A percentile compares a stretch with the other conserved stretches of the same genome.
These are phyloP conservation scores for Neurospora pannonica DNA, from an alignment of 495 filamentous ascomycete genomes.

Conservation along the genomic window DNA sequence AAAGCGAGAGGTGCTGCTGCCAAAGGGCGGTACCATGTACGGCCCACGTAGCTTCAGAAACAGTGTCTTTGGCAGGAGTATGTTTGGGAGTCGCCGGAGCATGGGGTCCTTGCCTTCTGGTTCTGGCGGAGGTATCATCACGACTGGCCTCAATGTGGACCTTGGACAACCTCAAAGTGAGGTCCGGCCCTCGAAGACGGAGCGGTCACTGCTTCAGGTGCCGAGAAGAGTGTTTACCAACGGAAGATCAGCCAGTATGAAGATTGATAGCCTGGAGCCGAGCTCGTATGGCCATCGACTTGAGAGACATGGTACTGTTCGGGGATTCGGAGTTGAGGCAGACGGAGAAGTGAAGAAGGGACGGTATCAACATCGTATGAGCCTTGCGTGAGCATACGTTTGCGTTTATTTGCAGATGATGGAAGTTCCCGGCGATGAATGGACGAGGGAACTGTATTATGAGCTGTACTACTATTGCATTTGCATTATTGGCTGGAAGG, in stretches of 20 bases:
- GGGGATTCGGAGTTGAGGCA: not conserved
- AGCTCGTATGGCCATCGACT: not conserved
- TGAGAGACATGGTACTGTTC: not conserved
- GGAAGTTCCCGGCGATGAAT: not conserved
- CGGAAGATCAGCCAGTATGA: not conserved
- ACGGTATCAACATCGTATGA: not conserved
- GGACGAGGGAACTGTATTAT: not conserved
- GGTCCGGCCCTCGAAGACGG: not conserved
- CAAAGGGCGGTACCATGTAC: constrained; percentile 23
- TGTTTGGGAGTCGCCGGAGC: not conserved
- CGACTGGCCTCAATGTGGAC: not conserved
- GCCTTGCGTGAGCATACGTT: not conserved
- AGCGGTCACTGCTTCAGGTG: not conserved
- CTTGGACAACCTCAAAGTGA: not conserved
- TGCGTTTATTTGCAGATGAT: not conserved
- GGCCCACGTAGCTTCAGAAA: not conserved
- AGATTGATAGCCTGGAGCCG: not conserved
- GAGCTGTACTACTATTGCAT: not conserved
- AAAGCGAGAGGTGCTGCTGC: constrained; percentile 17
- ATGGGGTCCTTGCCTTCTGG: not conserved
- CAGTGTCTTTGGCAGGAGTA: not conserved
- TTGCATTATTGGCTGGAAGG: not conserved
- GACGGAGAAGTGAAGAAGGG: not conserved
- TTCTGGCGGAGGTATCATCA: not conserved
- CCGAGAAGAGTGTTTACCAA: not conserved